These are phyloP conservation scores for Plantago major DNA, from an alignment of 257 asterid genomes.

Conservation along the genomic window DNA sequence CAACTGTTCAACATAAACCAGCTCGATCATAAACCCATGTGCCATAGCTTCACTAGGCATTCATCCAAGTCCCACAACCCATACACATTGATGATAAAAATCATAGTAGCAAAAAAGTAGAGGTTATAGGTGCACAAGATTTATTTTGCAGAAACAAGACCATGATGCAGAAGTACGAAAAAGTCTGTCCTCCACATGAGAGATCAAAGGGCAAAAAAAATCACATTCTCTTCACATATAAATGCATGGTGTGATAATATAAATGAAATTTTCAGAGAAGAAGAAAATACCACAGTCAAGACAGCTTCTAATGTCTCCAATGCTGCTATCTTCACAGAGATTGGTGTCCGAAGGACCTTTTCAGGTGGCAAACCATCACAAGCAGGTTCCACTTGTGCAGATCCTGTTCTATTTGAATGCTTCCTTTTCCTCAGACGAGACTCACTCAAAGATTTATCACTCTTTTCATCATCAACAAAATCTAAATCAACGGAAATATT, in stretches of 20 bases:
- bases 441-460: conserved; percentile 23
- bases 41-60: no score
- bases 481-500: conserved; percentile 58
- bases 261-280: background rate
- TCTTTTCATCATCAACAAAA: conserved; percentile 31
- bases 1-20: no score
- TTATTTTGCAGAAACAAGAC: no score
- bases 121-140: no score
- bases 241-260: background rate
- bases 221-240: background rate
- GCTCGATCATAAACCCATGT: no score
- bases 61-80: no score
- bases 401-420: conserved; percentile 40
- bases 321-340: conserved; percentile 72
- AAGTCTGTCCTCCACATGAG: background rate
- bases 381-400: conserved; percentile 38
- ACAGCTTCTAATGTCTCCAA: conserved; percentile 76
- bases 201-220: background rate
- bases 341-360: conserved; percentile 30
- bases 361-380: conserved; percentile 38
- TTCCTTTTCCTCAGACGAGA: conserved; percentile 69
- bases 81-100: no score
- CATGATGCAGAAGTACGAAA: background rate
- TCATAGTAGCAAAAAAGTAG: no score
- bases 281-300: conserved; percentile 57